Base-by-base conservation (phyloP, 139 green algal species). In the Raphidocelis subcapitata region DNA sequence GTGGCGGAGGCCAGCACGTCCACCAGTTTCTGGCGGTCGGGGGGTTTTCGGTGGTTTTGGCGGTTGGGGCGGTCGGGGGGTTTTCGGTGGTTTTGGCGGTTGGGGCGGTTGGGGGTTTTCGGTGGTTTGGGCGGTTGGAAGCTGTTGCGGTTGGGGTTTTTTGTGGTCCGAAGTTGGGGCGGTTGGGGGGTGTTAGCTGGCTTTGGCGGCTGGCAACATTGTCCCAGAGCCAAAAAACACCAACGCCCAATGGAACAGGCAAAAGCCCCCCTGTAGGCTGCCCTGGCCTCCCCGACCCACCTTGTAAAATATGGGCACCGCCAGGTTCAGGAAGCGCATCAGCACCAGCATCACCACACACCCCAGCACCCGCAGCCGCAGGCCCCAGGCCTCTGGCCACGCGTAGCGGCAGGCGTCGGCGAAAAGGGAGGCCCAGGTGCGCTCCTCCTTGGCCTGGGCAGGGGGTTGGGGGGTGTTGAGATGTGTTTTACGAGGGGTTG, bases 291-390 rank as follows among this genome's bases (percentile, higher is more conserved):
- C 5, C 21, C 5, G 5, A 32, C 51, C 73, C 82, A 26, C 84
- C 36, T 90, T 89, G 74, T 91, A 93, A 1, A 85, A 65, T 28
- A 92, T 62, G 0, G 90, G 89, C 35, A 95, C 86, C 1, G 88
- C 87, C 28, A 96, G 74, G 80, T 96, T 96, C 46, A 93, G 79
- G 1, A 86, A 67, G 3, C 91, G 82, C 64, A 91, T 82, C 1
- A 76, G 8, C 3, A 86, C 15, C 18, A 96, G 67, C 44, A 95
- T 69, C 29, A 86, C 8, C n/a, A 95, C 81, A 75, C 90, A 95
- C 0, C 74, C 49, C 49, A 84, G n/a, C 76, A 87, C 62, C 44
- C 65, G 77, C 79, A 84, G 8, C 54, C 69, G 73, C 57, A 86
- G 74, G 12, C 33, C 28, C 1, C 60, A 56, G 31, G 29, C 79